These are phyloP conservation scores for Penicillium canariense DNA, from an alignment of 495 filamentous ascomycete species.

Conservation along the genomic window DNA sequence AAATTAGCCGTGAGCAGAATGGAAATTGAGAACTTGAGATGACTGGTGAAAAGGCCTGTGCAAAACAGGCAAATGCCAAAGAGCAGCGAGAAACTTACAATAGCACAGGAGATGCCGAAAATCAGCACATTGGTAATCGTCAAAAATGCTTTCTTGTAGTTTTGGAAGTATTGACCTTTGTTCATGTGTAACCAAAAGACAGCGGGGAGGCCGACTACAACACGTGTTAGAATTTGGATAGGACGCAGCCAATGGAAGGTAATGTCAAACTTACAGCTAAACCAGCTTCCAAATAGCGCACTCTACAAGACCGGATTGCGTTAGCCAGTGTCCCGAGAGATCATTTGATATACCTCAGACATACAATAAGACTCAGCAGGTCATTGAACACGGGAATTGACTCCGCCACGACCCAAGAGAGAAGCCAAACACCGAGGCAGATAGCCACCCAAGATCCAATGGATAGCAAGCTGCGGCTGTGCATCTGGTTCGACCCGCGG, in stretches of 20 bases:
- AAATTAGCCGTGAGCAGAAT: conserved; percentile 2
- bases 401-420: conserved; percentile 70
- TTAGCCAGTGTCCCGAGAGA: conserved; percentile 3
- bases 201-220: conserved; percentile 34
- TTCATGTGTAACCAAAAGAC: conserved; percentile 46
- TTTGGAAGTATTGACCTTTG: conserved; percentile 30
- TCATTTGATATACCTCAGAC: conserved; percentile 1
- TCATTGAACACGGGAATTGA: conserved; percentile 72
- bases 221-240: neutral
- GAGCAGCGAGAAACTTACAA: conserved; percentile 27
- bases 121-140: conserved; percentile 34
- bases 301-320: conserved; percentile 19
- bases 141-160: conserved; percentile 28
- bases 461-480: conserved; percentile 48
- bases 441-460: conserved; percentile 57
- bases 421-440: conserved; percentile 52
- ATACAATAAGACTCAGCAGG: conserved; percentile 53
- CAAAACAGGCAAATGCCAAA: no score
- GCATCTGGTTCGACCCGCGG: conserved; percentile 54
- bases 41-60: no score
- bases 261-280: conserved; percentile 33
- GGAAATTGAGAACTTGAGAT: neutral
- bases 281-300: conserved; percentile 41
- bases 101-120: conserved; percentile 33
- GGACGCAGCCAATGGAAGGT: neutral